These are phyloP conservation scores for Fusarium denticulatum DNA, from an alignment of 2,329 filamentous ascomycete genomes.

Conservation along the genomic window DNA sequence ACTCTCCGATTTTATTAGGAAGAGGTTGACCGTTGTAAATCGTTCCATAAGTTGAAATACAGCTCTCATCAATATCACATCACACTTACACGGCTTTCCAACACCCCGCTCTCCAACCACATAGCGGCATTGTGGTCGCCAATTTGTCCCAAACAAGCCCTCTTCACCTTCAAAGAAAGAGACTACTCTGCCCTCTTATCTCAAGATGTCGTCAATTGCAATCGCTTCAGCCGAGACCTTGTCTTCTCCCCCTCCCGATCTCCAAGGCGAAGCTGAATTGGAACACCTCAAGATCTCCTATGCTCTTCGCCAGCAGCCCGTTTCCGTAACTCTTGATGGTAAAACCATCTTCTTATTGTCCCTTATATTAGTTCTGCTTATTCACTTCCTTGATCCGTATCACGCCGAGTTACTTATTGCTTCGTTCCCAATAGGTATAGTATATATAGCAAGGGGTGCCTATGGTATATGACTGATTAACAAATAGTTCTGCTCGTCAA, in stretches of 20 bases:
- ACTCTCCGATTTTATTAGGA: not conserved
- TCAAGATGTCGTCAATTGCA: slow-evolving; percentile 42
- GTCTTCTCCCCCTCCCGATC: slow-evolving; percentile 31
- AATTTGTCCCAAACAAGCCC: not conserved
- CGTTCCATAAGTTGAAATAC: not conserved
- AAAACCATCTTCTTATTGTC: slow-evolving; percentile 58
- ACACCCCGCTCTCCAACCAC: slow-evolving; percentile 7
- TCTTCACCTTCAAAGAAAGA: not conserved
- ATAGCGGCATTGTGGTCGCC: slow-evolving; percentile 29
- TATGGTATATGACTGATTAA: too few species aligned
- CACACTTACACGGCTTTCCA: slow-evolving; percentile 29
- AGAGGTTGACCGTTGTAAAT: not conserved
- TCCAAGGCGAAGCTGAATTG: slow-evolving; percentile 33
- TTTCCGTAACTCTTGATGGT: slow-evolving; percentile 64
- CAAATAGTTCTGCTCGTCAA: slow-evolving; percentile 60
- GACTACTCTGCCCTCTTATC: not conserved
- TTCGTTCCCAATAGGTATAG: slow-evolving; percentile 53
- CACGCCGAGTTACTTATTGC: slow-evolving; percentile 61
- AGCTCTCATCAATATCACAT: slow-evolving; percentile 17
- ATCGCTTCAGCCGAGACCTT: slow-evolving; percentile 43
- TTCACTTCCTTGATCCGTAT: slow-evolving; percentile 61
- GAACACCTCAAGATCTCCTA: slow-evolving; percentile 36
- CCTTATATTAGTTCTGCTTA: slow-evolving; percentile 58
- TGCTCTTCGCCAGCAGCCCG: slow-evolving; percentile 55
- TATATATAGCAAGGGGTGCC: too few species aligned